Base-by-base conservation (phyloP, 441 rosid genomes). In the Caryocar brasiliense region DNA sequence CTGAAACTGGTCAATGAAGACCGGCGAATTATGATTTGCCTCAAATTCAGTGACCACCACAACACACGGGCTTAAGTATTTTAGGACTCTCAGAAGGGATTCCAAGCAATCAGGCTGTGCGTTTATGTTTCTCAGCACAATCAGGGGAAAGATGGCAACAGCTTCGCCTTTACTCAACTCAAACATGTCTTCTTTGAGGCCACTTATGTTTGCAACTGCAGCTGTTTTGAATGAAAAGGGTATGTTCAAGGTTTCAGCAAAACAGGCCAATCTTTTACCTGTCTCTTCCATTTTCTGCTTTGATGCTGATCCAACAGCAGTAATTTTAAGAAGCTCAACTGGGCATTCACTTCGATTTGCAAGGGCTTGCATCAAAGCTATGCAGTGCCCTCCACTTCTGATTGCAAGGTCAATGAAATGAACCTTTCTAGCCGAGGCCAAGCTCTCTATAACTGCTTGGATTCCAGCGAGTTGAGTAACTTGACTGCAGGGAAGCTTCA, bases 261-360 rank as follows among this genome's bases (percentile, higher is more conserved):
- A 61, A 30, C 40, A 39, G 40, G 58, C 24, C 33, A 70, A 43
- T 18, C 70, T 41, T 43, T 41, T 53, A 10, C 71, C 78, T 2
- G 62, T 59, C 7, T 56, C 66, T 42, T 64, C 59, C 0, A 67
- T 36, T 34, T 35, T 18, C 36, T 38, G 29, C 17, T 23, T 13
- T 1, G 54, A 23, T 17, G 44, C 40, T 21, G 46, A 51, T 7
- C 59, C 75, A 1, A 68, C 28, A 0, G 70, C 71, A 1, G 77
- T 67, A 35, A 65, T 37, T 51, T 68, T 77, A 20, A 77, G 58
- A 49, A 56, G 61, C 75, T 77, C 66, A 9, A 68, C 9, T 0
- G 60, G 61, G 49, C 25, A 27, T 6, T 56, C 28, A 0, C 36
- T 47, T 1, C 34, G 45, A 26, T 40, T 26, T 15, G 70, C 43